A percentile compares a stretch with the other conserved stretches of the same genome.
phyloP scores from a whole-genome alignment of 1,284 basidiomycete genomes.

The Agroathelia rolfsii region DNA sequence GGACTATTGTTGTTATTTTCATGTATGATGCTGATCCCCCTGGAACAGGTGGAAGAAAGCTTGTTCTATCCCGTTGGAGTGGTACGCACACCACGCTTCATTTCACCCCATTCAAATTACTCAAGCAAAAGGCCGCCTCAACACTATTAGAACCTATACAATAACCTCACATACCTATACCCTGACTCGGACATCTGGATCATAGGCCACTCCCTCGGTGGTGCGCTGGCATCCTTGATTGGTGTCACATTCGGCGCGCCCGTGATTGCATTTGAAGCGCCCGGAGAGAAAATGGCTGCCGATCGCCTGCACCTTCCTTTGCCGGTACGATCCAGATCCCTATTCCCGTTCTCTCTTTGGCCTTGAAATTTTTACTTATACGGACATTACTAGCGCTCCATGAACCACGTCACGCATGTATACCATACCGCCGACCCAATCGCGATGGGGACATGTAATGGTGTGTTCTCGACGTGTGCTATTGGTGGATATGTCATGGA shows the following conservation, averaged over 20 bases:
- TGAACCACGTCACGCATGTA: conserved; percentile 62
- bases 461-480: conserved; percentile 52
- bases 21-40: no score
- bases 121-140: neutral
- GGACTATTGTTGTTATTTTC: no score
- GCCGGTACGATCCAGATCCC: conserved; percentile 39
- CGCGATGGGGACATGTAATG: conserved; percentile 68
- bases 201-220: conserved; percentile 67
- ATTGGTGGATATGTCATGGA: conserved; percentile 70
- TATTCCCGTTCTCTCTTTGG: neutral
- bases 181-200: conserved; percentile 92
- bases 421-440: conserved; percentile 80
- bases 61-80: conserved; percentile 85
- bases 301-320: conserved; percentile 81
- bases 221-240: conserved; percentile 57
- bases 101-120: neutral
- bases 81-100: conserved; percentile 25
- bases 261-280: conserved; percentile 84
- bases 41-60: conserved; percentile 76
- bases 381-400: conserved; percentile 62
- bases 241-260: conserved; percentile 91
- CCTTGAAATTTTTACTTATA: conserved; percentile 8
- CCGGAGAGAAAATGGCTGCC: conserved; percentile 85
- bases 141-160: conserved; percentile 69
- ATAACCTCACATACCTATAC: conserved; percentile 91